Base-by-base conservation (phyloP, 192 early-diverging fungal species). In the Diversispora epigaea region DNA sequence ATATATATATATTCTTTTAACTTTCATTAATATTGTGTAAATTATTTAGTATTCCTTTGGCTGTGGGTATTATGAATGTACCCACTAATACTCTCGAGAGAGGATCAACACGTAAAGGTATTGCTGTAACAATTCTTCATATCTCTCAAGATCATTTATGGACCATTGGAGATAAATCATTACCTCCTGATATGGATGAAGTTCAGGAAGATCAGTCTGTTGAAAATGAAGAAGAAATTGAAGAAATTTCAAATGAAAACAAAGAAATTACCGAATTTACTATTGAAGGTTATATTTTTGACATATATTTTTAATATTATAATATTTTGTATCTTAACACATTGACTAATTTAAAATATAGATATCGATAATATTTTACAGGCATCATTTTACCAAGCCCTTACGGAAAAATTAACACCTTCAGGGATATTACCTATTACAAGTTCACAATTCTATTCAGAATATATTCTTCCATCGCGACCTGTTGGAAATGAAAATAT, bases 351-450 rank as follows among this genome's bases (percentile, higher is more conserved):
- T 32, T 32, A 75, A 0, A 77, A 80, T 49, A 73, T 80, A 76
- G 94, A 95, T 49, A 91, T 93, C 65, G 96, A 98, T 79, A 77
- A 81, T n/a, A 60, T 91, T 40, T 80, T 98, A 6, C 84, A 93
- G 68, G 79, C 73, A 6, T 80, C 92, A 39, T 82, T 98, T 32
- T 82, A 91, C 61, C 92, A 92, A 22, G 86, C 85, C 3, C 83
- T 95, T 61, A 85, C 88, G 41, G 88, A 87, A 21, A 89, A 89
- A 57, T 84, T 95, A 32, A 85, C 85, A 49, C 76, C 90, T 4
- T 80, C 86, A 44, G 77, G 74, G 15, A 73, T 91, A 3, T 80
- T 95, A 46, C 96, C 96, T 4, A 86, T 98, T 68, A 80, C 86
- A 40, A 82, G 89, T 7, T 93, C 92, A 10, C 86, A 87, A 11